Evolutionary conservation across 441 rosid species (phyloP), one percentile per base, ranked within the genome.

Genomic region (Aquilaria agallochum): DNA sequence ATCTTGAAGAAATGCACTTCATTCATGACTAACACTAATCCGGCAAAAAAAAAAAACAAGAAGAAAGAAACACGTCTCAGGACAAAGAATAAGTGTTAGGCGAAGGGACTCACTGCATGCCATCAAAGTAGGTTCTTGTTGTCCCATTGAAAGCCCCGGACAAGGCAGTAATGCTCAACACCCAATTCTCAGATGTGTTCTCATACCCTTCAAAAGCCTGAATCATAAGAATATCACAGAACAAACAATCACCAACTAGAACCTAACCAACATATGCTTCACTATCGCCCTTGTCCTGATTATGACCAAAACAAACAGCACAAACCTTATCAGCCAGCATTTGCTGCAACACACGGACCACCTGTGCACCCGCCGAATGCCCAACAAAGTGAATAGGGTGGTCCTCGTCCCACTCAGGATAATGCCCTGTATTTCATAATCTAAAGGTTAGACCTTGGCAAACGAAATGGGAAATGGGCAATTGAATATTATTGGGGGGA

Each of bases 101-200:
- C 50, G 15, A 7, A 68, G 51, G 56, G 58, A 85, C 97, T 72
- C 63, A 94, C 99, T 77, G 79, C 89, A 94, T 91, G 66, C 99
- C 99, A 76, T 94, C 99, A 52, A 94, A 79, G 76, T 87, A 94
- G 50, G 97, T 79, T 76, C 99, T 89, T 0, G 99, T 94, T 36
- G 97, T 87, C 42, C 99, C 99, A 76, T 94, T 94, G 86, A 94
- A 84, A 2, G 99, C 99, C 31, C 99, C 97, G 0, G 97, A 91
- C 59, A 94, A 72, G 11, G 99, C 80, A 2, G 99, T 89, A 47
- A 94, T 84, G 73, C 99, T 91, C 59, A 91, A 63, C 34, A 94
- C 86, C 99, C 99, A 94, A 50, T 86, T 74, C 81, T 87, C 96
- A 31, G 87, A 82, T 48, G 97, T 84, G 76, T 74, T 83, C 70